Evolutionary conservation across 805 yeast genomes (phyloP), one percentile per base, ranked within the genome.

Genomic region (Ogataea ramenticola): DNA sequence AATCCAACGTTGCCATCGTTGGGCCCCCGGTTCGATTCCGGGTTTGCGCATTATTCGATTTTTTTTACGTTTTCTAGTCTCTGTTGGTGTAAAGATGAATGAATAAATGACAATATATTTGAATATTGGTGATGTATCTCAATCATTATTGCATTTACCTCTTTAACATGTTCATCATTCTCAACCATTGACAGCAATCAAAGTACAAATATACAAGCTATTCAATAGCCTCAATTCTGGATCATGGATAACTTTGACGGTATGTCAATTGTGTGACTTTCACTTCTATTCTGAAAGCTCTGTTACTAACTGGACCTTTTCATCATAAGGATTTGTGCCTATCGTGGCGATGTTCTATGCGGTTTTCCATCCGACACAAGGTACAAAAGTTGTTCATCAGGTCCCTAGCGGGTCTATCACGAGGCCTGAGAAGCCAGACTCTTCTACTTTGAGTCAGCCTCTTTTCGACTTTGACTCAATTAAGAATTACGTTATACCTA

Each of bases 341-440:
- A 88, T 93, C 16, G 72, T 78, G 45, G 93, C 96, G 2, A 70
- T 89, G 38, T 90, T 93, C 61, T 93, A 87, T 61, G 80, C 96
- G 0, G 87, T 86, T 0, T 93, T 93, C 64, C 97, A 93, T 55
- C 97, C 97, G 0, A 86, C 93, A 0, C 96, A 89, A 56, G 99
- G 99, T 1, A 83, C 98, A 0, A 88, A 89, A 63, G 90, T 91
- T 6, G 75, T 86, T 5, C 86, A 85, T 55, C 96, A 93, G 60
- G 95, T 88, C 0, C 99, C 99, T 2, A 78, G 80, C 34, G 86
- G 88, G 6, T 70, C 85, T 4, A 76, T 81, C 22, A 71, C 70
- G 7, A 71, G 71, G 6, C 64, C 59, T 32, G 55, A 42, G 41
- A 59, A 44, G 52, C 39, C 49, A 21, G 60, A 66, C 22, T 61